phyloP scores from a whole-genome alignment of 208 protist species.

The Acanthamoeba castellanii region DNA sequence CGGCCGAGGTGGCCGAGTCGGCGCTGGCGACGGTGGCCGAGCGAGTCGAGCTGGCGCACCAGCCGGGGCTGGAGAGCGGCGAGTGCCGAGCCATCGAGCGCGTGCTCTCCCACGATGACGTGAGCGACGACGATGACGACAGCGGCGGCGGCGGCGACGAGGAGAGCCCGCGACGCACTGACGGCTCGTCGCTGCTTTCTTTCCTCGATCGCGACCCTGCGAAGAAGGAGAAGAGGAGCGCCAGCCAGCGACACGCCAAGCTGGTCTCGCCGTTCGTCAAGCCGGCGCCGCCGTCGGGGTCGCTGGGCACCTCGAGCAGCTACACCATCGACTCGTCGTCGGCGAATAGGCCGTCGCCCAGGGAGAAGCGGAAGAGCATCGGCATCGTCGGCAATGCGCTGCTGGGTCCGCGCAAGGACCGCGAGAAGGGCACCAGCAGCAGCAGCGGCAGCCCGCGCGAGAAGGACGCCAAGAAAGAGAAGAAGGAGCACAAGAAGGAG shows the following conservation, averaged over 20 bases:
- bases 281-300: neutral
- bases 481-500: neutral
- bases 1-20: neutral
- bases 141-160: no score
- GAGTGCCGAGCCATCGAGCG: neutral
- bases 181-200: no score
- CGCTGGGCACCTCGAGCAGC: neutral
- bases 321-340: neutral
- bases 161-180: no score
- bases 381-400: neutral
- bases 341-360: neutral
- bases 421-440: neutral
- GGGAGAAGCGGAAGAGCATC: constrained; percentile 16
- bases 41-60: neutral
- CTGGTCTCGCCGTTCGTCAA: neutral
- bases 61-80: neutral
- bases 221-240: no score
- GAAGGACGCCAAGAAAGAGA: neutral
- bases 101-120: neutral
- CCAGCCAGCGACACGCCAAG: neutral
- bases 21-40: neutral
- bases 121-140: neutral
- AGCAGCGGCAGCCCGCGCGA: neutral
- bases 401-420: neutral
- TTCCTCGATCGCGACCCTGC: no score